Percentiles rank a stretch among this genome's conserved stretches.
phyloP scores from a whole-genome alignment of 2,329 filamentous ascomycete genomes.

The Fusarium humuli region DNA sequence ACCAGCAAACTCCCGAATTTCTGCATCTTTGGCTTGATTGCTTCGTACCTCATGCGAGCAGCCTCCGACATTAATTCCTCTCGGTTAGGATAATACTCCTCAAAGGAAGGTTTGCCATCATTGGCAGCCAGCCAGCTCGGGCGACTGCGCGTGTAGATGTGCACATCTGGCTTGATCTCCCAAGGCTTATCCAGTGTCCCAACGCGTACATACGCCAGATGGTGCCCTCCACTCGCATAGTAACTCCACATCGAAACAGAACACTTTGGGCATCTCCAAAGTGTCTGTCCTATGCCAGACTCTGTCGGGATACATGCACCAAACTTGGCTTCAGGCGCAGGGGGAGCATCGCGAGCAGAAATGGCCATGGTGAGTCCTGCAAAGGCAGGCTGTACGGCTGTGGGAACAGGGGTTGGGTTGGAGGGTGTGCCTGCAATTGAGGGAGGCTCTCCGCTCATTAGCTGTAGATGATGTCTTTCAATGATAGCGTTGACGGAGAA shows the following conservation, averaged over 20 bases:
- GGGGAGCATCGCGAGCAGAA: not conserved
- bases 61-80: constrained; percentile 51
- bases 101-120: constrained; percentile 53
- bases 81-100: constrained; percentile 51
- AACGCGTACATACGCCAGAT: constrained; percentile 55
- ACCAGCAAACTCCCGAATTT: constrained; percentile 36
- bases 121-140: constrained; percentile 53
- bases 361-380: constrained; percentile 34
- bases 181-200: constrained; percentile 58
- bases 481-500: constrained; percentile 57
- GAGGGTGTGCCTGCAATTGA: constrained; percentile 33
- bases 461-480: constrained; percentile 43
- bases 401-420: constrained; percentile 16
- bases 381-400: constrained; percentile 35
- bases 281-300: constrained; percentile 55
- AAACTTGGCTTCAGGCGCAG: constrained; percentile 20
- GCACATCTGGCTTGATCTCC: constrained; percentile 57
- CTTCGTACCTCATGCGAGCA: constrained; percentile 47
- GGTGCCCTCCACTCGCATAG: constrained; percentile 51
- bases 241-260: constrained; percentile 55
- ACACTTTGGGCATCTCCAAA: constrained; percentile 59
- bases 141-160: constrained; percentile 58
- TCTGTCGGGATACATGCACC: constrained; percentile 52
- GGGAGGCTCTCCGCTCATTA: not conserved
- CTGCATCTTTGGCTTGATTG: constrained; percentile 38